A percentile compares a stretch with the other conserved stretches of the same genome.
Conservation (phyloP, 331 rosid genomes). For the Malus hybrid region DNA sequence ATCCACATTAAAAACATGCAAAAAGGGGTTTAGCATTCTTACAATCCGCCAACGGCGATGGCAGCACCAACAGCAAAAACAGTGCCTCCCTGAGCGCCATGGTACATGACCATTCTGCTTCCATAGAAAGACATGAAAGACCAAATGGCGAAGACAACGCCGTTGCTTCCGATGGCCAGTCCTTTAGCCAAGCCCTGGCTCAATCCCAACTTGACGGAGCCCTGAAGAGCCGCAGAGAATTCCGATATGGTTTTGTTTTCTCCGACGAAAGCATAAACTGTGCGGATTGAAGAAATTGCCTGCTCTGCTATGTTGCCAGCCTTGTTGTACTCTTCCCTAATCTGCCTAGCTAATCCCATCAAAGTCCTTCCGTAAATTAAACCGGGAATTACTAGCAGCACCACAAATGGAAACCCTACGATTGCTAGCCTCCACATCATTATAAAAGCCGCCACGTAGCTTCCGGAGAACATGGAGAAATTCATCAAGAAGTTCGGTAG, state of each 20-base stretch:
- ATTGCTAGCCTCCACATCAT: slow-evolving; percentile 68
- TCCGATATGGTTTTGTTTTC: slow-evolving; percentile 55
- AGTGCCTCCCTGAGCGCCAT: slow-evolving; percentile 76
- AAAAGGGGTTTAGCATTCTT: slow-evolving; percentile 3
- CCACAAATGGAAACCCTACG: slow-evolving; percentile 65
- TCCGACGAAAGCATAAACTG: slow-evolving; percentile 77
- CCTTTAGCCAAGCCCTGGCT: slow-evolving; percentile 86
- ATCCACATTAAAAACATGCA: background rate
- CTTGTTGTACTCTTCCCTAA: slow-evolving; percentile 52
- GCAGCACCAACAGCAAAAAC: slow-evolving; percentile 72
- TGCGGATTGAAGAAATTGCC: slow-evolving; percentile 74
- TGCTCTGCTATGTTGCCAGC: slow-evolving; percentile 81
- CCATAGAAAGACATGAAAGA: slow-evolving; percentile 70
- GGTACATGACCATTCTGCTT: slow-evolving; percentile 81
- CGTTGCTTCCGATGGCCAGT: slow-evolving; percentile 81
- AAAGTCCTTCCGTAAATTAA: slow-evolving; percentile 65
- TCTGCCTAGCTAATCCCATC: slow-evolving; percentile 60
- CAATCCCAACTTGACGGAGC: slow-evolving; percentile 57
- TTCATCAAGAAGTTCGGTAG: slow-evolving; percentile 65
- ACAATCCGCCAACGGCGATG: slow-evolving; percentile 78
- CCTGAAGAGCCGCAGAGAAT: slow-evolving; percentile 62
- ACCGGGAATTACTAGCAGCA: slow-evolving; percentile 70
- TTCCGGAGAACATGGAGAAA: slow-evolving; percentile 45
- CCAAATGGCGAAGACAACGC: slow-evolving; percentile 77
- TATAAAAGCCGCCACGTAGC: slow-evolving; percentile 60